Evolutionary conservation across 257 asterid species (phyloP).

Genomic region (Lycium barbarum): DNA sequence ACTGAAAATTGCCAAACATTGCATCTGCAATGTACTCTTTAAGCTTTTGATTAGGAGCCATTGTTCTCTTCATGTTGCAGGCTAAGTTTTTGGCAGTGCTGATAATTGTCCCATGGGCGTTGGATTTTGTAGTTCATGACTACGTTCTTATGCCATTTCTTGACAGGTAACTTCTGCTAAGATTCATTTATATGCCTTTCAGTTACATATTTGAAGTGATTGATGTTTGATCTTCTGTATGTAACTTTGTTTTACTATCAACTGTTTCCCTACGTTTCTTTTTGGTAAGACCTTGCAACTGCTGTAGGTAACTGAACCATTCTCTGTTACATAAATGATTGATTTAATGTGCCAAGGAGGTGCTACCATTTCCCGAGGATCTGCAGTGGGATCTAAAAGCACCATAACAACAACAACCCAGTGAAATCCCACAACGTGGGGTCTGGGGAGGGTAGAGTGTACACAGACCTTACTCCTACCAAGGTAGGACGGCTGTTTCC

Average conservation of each 20-base stretch:
- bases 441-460: too few species aligned
- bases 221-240: constrained; percentile 15
- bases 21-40: constrained; percentile 14
- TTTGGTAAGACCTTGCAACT: background rate
- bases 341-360: constrained; percentile 16
- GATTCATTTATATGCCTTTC: constrained; percentile 25
- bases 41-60: background rate
- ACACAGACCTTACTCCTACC: too few species aligned
- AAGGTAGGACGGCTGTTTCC: too few species aligned
- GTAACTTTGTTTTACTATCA: background rate
- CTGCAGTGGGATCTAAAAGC: background rate
- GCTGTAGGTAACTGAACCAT: constrained; percentile 4
- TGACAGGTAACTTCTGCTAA: constrained; percentile 72
- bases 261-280: background rate
- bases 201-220: background rate
- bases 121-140: constrained; percentile 91
- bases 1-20: background rate
- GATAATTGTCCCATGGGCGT: constrained; percentile 78
- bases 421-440: too few species aligned
- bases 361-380: background rate
- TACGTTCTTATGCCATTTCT: constrained; percentile 93
- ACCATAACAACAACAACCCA: too few species aligned
- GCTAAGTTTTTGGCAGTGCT: constrained; percentile 90
- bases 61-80: constrained; percentile 56
- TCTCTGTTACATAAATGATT: constrained; percentile 10